Conservation (phyloP, 306 rosid species). For the Citrullus amarus region DNA sequence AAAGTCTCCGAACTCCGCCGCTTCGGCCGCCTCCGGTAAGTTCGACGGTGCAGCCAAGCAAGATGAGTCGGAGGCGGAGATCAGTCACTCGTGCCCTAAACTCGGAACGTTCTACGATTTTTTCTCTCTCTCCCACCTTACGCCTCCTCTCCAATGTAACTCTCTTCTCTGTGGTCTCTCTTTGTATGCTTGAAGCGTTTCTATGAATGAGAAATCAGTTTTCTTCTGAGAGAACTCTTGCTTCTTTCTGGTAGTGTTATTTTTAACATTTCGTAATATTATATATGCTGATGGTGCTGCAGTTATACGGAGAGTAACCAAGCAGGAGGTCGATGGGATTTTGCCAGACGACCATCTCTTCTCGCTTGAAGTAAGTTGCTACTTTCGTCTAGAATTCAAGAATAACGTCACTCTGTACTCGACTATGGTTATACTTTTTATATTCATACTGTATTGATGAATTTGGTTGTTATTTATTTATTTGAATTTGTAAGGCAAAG, state of each 20-base stretch:
- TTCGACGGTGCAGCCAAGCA: constrained; percentile 22
- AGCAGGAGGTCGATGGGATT: constrained; percentile 54
- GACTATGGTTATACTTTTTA: background rate
- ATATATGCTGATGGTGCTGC: constrained; percentile 11
- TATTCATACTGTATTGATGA: background rate
- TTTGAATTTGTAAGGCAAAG: constrained; percentile 49
- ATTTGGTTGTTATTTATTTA: background rate
- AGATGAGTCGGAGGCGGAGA: constrained; percentile 58
- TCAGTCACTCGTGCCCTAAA: constrained; percentile 63
- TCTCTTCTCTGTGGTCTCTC: background rate
- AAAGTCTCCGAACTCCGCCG: constrained; percentile 20
- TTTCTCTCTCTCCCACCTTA: constrained; percentile 82
- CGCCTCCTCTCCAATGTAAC: constrained; percentile 79
- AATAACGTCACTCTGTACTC: background rate
- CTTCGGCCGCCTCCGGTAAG: constrained; percentile 11
- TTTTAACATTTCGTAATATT: background rate
- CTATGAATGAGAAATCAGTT: background rate
- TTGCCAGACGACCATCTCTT: constrained; percentile 53
- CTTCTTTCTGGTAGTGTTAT: background rate
- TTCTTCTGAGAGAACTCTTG: background rate
- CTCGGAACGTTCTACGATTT: constrained; percentile 87
- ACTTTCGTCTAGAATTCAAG: constrained; percentile 3
- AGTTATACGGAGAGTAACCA: constrained; percentile 60
- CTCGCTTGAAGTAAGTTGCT: constrained; percentile 58
- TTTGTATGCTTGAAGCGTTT: background rate